Evolutionary conservation across 192 early-diverging fungal genomes (phyloP).

Genomic region (Borealophlyctis nickersoniae): DNA sequence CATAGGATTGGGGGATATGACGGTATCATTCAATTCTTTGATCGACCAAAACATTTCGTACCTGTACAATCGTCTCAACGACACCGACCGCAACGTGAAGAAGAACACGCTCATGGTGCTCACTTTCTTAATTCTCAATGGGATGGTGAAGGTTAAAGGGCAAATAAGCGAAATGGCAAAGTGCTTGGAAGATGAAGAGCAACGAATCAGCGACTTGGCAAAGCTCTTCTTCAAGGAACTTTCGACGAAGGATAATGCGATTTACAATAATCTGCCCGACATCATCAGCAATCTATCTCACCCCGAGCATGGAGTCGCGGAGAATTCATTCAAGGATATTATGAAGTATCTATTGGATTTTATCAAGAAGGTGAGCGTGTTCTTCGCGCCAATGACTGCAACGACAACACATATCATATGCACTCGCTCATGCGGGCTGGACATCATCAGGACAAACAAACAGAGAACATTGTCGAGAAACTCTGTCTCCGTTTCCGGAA

Average conservation of each 20-base stretch:
- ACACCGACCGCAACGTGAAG: constrained; percentile 77
- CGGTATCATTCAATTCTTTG: constrained; percentile 93
- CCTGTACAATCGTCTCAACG: constrained; percentile 86
- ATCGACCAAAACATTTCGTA: constrained; percentile 96
- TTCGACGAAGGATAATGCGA: constrained; percentile 92
- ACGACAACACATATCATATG: neutral
- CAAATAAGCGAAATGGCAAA: constrained; percentile 98
- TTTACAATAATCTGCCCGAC: constrained; percentile 99
- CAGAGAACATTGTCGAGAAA: constrained; percentile 94
- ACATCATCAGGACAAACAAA: constrained; percentile 76
- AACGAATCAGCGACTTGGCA: constrained; percentile 85
- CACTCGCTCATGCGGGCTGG: neutral
- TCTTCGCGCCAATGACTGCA: no score
- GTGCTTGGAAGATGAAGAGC: constrained; percentile 80
- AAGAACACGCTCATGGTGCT: constrained; percentile 99
- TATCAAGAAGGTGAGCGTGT: constrained; percentile 74
- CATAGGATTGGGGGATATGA: constrained; percentile 97
- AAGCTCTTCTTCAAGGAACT: constrained; percentile 96
- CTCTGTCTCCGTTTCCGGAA: constrained; percentile 91
- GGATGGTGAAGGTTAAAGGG: constrained; percentile 99
- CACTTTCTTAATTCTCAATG: constrained; percentile 95
- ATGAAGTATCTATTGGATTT: constrained; percentile 97
- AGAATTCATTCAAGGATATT: constrained; percentile 81
- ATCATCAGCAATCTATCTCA: constrained; percentile 90
- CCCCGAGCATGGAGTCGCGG: constrained; percentile 61